These are phyloP conservation scores for Fistulifera solaris DNA, from an alignment of 108 stramenopile genomes.

Conservation along the genomic window DNA sequence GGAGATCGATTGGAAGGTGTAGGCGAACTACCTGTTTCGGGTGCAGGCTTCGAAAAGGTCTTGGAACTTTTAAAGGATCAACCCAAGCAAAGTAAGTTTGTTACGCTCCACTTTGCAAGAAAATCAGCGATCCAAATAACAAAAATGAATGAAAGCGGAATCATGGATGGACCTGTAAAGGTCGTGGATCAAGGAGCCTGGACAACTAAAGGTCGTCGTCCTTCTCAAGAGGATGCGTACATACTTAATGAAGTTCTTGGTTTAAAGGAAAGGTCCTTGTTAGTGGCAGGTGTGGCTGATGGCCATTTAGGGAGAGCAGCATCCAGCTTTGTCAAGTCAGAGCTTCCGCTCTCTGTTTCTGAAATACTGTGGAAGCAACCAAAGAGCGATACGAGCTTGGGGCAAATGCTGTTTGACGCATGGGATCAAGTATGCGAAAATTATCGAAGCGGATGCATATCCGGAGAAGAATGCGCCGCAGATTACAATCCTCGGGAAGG, in stretches of 20 bases:
- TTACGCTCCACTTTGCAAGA: conserved; percentile 71
- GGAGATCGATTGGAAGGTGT: conserved; percentile 68
- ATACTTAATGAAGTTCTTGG: conserved; percentile 29
- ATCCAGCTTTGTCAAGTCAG: conserved; percentile 34
- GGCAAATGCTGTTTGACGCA: conserved; percentile 27
- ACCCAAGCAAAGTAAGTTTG: conserved; percentile 21
- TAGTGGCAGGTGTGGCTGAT: conserved; percentile 73
- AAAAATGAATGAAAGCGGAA: conserved; percentile 2
- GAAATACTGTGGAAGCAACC: conserved; percentile 23
- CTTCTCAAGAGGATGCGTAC: conserved; percentile 65
- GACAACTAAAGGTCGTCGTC: conserved; percentile 58
- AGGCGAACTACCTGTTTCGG: conserved; percentile 59
- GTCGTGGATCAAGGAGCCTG: conserved; percentile 62
- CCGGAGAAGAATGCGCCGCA: conserved; percentile 31
- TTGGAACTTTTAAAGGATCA: conserved; percentile 37
- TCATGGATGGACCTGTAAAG: conserved; percentile 2
- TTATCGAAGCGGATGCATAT: conserved; percentile 42
- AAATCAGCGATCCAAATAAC: background rate
- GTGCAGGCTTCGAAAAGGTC: conserved; percentile 59
- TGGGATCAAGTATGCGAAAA: conserved; percentile 46
- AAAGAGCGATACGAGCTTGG: background rate
- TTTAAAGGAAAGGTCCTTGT: conserved; percentile 30
- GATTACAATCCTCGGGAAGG: conserved; percentile 68
- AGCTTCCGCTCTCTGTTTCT: conserved; percentile 39
- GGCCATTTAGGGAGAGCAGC: conserved; percentile 72